phyloP scores from a whole-genome alignment of 257 asterid genomes.

The Przewalskia tangutica region DNA sequence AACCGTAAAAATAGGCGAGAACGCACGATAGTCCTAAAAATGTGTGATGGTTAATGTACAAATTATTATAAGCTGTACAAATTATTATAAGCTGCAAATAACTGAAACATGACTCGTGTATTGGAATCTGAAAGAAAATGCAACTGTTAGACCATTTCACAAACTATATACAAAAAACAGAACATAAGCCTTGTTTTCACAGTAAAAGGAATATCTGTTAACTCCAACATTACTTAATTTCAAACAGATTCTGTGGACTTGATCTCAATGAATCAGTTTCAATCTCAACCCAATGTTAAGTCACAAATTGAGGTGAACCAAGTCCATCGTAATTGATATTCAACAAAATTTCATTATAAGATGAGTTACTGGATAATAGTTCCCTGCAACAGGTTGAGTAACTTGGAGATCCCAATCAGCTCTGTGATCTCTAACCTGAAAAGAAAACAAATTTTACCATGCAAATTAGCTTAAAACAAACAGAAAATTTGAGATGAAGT shows the following conservation, averaged over 20 bases:
- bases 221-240: background rate
- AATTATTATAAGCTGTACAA: background rate
- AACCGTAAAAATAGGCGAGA: background rate
- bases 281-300: background rate
- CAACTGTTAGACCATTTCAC: background rate
- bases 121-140: background rate
- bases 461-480: conserved; percentile 6
- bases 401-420: conserved; percentile 72
- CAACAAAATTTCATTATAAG: background rate
- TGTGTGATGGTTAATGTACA: background rate
- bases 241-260: background rate
- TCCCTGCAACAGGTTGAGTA: conserved; percentile 89
- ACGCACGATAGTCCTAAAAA: background rate
- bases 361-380: conserved; percentile 68
- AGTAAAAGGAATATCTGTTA: background rate
- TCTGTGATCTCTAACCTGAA: conserved; percentile 75
- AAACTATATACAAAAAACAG: background rate
- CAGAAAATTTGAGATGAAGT: background rate
- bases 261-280: background rate
- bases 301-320: background rate
- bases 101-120: background rate
- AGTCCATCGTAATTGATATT: background rate
- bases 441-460: background rate
- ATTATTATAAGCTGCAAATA: background rate
- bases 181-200: background rate